Base-by-base conservation (phyloP, 2,329 filamentous ascomycete species). In the Claviceps sp. region DNA sequence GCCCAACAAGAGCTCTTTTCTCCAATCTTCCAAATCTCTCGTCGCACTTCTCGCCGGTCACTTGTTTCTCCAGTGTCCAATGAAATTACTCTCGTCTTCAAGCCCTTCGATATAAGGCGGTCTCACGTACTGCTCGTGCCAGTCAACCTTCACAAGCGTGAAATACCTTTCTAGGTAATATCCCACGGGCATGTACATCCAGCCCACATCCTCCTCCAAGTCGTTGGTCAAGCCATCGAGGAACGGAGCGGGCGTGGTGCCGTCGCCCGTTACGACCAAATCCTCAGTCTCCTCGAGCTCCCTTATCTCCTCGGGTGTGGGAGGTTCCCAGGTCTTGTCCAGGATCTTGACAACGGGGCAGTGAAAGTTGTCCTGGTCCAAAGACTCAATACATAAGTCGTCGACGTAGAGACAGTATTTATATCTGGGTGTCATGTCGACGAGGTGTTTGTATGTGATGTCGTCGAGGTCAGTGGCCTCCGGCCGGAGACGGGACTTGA, bases 391-490 rank as follows among this genome's bases (percentile, higher is more conserved):
- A 16, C 48, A 44, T 6, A 50, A 3, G 34, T 50, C 26, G n/a
- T 50, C 48, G 13, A 20, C 48, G 40, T 44, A 50, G 16, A 50
- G 48, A 37, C 48, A 50, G 6, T 50, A 44, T 43, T n/a, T 17
- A 17, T 50, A 50, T 49, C 47, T 43, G 26, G 47, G 47, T 26
- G 39, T 44, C n/a, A 8, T 34, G 5, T 9, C 36, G 16, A 36
- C 47, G 39, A 22, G 23, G 7, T 23, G 5, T 39, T 39, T 43
- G 26, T 23, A n/a, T 13, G 17, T 6, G 3, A 34, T 14, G 20
- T 39, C 36, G 36, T 40, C 16, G 36, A n/a, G 23, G n/a, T 46
- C 13, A 46, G 36, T 40, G 34, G 43, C 42, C 9, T 42, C 36
- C 16, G 37, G 42, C n/a, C 22, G 23, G 23, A 51, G 43, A 47